Conservation (phyloP, 352 stramenopile species). For the Peronospora farinosa region DNA sequence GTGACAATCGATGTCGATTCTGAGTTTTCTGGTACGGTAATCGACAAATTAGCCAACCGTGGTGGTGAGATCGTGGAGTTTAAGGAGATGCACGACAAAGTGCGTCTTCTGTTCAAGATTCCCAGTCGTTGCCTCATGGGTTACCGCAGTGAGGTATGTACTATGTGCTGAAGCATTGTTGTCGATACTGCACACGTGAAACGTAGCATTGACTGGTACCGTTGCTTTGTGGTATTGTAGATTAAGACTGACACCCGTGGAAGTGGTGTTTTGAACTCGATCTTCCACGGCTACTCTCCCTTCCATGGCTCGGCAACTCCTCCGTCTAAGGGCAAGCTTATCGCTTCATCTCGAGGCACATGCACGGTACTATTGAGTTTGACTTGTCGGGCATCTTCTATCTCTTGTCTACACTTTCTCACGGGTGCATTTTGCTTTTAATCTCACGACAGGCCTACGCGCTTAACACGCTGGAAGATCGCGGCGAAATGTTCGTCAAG, state of each 20-base stretch:
- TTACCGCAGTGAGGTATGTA: conserved; percentile 85
- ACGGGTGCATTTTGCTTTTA: neutral
- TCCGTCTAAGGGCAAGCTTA: conserved; percentile 81
- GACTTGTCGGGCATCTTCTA: neutral
- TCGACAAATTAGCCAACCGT: conserved; percentile 93
- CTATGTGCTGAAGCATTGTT: neutral
- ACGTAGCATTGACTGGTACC: conserved; percentile 6
- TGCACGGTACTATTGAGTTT: conserved; percentile 42
- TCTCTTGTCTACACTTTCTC: neutral
- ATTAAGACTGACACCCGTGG: conserved; percentile 94
- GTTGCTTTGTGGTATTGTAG: conserved; percentile 30
- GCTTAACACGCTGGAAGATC: conserved; percentile 87
- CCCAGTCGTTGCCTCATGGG: conserved; percentile 94
- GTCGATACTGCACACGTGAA: neutral
- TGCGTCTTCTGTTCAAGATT: conserved; percentile 94
- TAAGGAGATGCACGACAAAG: conserved; percentile 89
- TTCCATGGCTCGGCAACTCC: conserved; percentile 63
- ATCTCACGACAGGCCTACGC: conserved; percentile 76
- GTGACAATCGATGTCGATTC: conserved; percentile 95
- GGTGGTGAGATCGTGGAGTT: conserved; percentile 91
- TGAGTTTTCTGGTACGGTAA: conserved; percentile 94
- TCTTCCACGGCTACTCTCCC: conserved; percentile 94
- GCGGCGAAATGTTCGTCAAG: conserved; percentile 94
- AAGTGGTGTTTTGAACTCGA: conserved; percentile 94
- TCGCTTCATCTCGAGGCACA: conserved; percentile 61